Base-by-base conservation (phyloP, 2,329 filamentous ascomycete species). In the Cladophialophora immunda region DNA sequence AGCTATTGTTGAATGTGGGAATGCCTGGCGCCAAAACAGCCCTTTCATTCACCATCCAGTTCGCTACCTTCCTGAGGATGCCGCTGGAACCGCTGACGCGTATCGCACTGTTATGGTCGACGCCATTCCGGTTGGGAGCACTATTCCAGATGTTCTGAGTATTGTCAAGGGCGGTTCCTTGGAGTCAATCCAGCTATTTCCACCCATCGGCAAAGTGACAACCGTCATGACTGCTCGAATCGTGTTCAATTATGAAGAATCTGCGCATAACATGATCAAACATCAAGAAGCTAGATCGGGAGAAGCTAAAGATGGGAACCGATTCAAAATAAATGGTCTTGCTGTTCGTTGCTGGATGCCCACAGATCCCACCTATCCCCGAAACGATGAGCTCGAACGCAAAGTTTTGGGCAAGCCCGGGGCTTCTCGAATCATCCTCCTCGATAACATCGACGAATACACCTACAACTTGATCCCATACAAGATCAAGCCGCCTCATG, bases 71-170 rank as follows among this genome's bases (percentile, higher is more conserved):
- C 71, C 71, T n/a, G 67, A 70, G 25, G 55, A 68, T 53, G 65
- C 60, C 13, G 71, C 62, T 17, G 53, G 30, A 15, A 62, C 34
- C 15, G 22, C 50, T n/a, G 68, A 73, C 38, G 52, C 66, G 11
- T 72, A 68, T 62, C 72, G 72, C 25, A 73, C 72, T 19, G 71
- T 73, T 56, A 72, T 72, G 72, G 65, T 73, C 19, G 69, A 73
- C 45, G 56, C 63, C 29, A 73, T 73, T 58, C 72, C 72, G 3
- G 30, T 66, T 2, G 65, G 60, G 29, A 68, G 68, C 30, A 66
- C 64, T 27, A 53, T 63, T 22, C 50, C 63, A 29, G 70, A 72
- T 27, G 61, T 72, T 27, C 67, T 73, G 11, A 53, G 19, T 11
- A 36, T 68, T 9, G 61, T 71, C 45, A 65, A 60, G 50, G 68